Base-by-base conservation (phyloP, 371 early-diverging fungal genomes). In the Chytridiales sp. region DNA sequence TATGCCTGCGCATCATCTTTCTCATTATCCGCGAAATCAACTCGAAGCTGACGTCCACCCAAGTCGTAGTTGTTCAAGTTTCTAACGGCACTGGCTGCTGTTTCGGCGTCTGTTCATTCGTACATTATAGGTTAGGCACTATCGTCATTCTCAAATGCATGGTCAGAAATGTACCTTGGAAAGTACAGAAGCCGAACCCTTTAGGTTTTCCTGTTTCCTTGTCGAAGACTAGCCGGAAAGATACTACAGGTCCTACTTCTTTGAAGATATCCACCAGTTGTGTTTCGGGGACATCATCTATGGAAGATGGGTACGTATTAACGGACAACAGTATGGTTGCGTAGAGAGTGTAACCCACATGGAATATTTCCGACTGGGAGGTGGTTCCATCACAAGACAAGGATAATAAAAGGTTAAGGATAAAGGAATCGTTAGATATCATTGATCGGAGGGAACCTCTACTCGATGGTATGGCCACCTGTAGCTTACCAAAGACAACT, bases 131-230 rank as follows among this genome's bases (percentile, higher is more conserved):
- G 35, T 15, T n/a, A 3, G 24, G 22, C 47, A 32, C 26, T n/a
- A 24, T 36, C 13, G 24, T 35, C 1, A n/a, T 22, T 13, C 48
- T 1, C 8, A 61, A 22, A 15, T 2, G 30, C 36, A 22, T 41
- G 24, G 32, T 56, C 47, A n/a, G 49, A 46, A 9, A 21, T 22
- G 17, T 59, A 81, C 89, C 92, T 62, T 84, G 83, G 62, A 85
- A 92, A 59, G 89, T 89, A 61, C 90, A 91, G 68, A 92, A 93
- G 17, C 92, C 94, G 69, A 86, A 92, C n/a, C 94, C 94, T 56
- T 88, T 87, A 4, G 92, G 89, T 72, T 88, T 88, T 47, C 88
- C 88, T n/a, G 91, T 85, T 1, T 92, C 93, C 38, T 87, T 81
- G 73, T 94, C 93, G 65, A 90, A 91, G 4, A 92, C 81, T 21